Percentiles rank a stretch among this genome's conserved stretches.
Evolutionary conservation across 1,139 yeast species (phyloP).

Genomic region (Candida pseudocylindracea): DNA sequence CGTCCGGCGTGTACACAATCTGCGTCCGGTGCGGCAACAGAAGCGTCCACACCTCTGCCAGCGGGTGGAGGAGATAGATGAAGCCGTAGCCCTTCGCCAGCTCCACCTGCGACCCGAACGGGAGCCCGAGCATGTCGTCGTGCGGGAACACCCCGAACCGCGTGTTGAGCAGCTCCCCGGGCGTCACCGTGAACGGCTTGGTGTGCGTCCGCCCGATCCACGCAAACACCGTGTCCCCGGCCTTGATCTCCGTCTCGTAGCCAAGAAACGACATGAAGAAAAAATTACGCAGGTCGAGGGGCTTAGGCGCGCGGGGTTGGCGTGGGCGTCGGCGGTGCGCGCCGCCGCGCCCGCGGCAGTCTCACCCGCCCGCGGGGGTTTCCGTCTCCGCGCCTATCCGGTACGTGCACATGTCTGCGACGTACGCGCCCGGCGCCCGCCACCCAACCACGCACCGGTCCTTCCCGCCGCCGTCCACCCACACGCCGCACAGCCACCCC

Average conservation of each 20-base stretch:
- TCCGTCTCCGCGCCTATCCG: too few relatives aligned
- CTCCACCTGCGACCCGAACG: constrained; percentile 72
- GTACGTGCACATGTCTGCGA: too few relatives aligned
- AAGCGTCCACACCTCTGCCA: constrained; percentile 90
- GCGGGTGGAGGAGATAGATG: constrained; percentile 71
- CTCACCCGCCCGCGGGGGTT: too few relatives aligned
- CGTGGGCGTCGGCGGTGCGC: too few relatives aligned
- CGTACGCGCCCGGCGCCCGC: constrained; percentile 2
- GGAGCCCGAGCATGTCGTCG: constrained; percentile 55
- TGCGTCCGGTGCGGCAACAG: constrained; percentile 95
- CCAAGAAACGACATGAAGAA: constrained; percentile 17
- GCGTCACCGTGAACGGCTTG: constrained; percentile 45
- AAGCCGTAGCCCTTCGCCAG: constrained; percentile 69
- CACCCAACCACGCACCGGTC: constrained; percentile 20
- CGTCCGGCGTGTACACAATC: constrained; percentile 91
- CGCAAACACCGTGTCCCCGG: constrained; percentile 71
- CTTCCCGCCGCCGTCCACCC: constrained; percentile 10
- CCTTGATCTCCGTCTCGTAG: constrained; percentile 41
- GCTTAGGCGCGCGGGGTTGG: too few relatives aligned
- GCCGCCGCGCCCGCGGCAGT: too few relatives aligned
- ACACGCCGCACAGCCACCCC: constrained; percentile 10
- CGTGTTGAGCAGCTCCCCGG: constrained; percentile 49
- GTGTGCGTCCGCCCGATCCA: constrained; percentile 66
- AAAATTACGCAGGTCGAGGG: too few relatives aligned
- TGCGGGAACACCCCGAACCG: constrained; percentile 82